Evolutionary conservation across 805 yeast species (phyloP), one percentile per base, ranked within the genome.

Genomic region (Ogataea saltuana): DNA sequence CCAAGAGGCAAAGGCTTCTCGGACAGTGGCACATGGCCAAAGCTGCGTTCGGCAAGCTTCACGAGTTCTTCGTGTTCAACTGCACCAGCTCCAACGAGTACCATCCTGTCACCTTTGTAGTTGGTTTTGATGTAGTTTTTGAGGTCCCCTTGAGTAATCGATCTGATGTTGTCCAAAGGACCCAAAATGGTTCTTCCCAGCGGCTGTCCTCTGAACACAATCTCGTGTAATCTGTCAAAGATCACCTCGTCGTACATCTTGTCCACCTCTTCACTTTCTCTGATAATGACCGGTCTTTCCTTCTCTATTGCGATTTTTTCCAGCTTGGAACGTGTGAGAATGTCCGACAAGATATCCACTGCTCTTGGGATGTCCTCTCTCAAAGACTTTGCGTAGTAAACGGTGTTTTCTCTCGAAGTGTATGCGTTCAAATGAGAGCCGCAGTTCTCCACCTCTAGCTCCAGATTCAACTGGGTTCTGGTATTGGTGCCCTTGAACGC

Each of bases 361-460:
- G 95, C 82, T 58, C 80, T 80, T 48, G 90, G 86, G 33, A 95
- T 82, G 60, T 95, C 96, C 25, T 74, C 74, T 54, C 80, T 76
- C 45, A 90, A 71, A 22, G 97, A 79, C 66, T 88, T 89, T 37
- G 98, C 96, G 66, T 89, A 93, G 66, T 90, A 93, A 7, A 91
- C 99, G 1, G 99, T 93, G 67, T 89, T 90, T 62, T 93, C 99
- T 60, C 99, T 80, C 16, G 97, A 88, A 2, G 99, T 93, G 71
- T 93, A 93, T n/a, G 99, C 99, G 63, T 95, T 93, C 59, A 93
- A 78, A 68, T 93, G 99, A 19, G 97, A 88, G 4, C 99, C 99
- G 58, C 90, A 78, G 70, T 93, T 85, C 67, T 93, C 99, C 45
- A 93, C 88, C 67, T 93, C 98, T 34, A 90, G 71, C 66, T 93